phyloP scores from a whole-genome alignment of 768 basidiomycete species.

The Auriscalpium vulgare region DNA sequence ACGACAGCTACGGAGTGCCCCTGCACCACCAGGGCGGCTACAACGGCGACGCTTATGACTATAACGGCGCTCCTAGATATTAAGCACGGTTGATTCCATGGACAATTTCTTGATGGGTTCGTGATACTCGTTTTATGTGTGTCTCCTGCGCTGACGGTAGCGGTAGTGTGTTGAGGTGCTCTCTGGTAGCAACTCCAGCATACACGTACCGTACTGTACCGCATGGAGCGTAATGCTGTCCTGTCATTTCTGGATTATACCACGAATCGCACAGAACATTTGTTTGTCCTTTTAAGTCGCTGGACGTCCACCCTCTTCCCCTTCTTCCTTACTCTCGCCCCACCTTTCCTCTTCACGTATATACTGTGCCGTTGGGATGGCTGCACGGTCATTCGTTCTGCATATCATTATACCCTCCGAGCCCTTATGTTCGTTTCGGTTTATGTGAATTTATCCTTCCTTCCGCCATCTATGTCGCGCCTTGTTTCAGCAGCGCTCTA shows the following conservation, averaged over 20 bases:
- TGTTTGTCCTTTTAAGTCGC: conserved; percentile 4
- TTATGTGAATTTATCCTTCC: not conserved
- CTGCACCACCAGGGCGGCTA: conserved; percentile 52
- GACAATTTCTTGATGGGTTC: conserved; percentile 1
- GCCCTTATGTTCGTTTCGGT: not conserved
- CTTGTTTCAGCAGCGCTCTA: too few relatives aligned
- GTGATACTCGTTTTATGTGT: not conserved
- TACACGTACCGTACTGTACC: conserved; percentile 1
- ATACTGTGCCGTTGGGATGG: not conserved
- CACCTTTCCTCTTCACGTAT: not conserved
- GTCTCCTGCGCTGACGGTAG: not conserved
- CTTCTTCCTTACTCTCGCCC: not conserved
- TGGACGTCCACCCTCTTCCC: conserved; percentile 2
- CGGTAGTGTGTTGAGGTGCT: not conserved
- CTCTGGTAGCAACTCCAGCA: not conserved
- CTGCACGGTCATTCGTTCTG: conserved; percentile 2
- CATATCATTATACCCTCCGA: not conserved
- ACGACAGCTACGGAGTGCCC: conserved; percentile 50
- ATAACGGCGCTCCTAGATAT: conserved; percentile 12
- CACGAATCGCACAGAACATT: conserved; percentile 1
- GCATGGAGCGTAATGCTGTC: conserved; percentile 1
- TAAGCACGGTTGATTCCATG: conserved; percentile 1
- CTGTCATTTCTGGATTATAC: conserved; percentile 1
- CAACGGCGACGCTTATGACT: conserved; percentile 19
- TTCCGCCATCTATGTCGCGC: too few relatives aligned